phyloP scores from a whole-genome alignment of 2,329 filamentous ascomycete species.

The Sporothrix phasma region DNA sequence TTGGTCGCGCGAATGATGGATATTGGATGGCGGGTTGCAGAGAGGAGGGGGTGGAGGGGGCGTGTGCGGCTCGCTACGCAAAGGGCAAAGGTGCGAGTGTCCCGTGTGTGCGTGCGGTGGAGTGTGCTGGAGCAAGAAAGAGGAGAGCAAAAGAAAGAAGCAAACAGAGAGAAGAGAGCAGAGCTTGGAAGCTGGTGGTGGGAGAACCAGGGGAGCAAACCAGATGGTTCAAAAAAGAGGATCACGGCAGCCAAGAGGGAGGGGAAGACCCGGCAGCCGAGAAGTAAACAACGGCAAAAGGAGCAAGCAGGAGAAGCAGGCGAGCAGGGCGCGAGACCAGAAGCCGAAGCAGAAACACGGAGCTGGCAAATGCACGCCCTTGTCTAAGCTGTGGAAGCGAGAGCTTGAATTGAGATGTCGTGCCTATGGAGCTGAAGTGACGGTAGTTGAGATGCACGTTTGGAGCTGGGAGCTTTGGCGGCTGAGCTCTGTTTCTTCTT shows the following conservation, averaged over 20 bases:
- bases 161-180: neutral
- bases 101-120: neutral
- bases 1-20: constrained; percentile 11
- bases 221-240: constrained; percentile 4
- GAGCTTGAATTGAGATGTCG: neutral
- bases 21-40: constrained; percentile 8
- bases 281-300: neutral
- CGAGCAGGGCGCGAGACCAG: neutral
- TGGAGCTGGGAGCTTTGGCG: neutral
- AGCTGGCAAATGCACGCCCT: neutral
- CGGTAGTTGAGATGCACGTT: neutral
- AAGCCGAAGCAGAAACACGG: neutral
- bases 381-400: neutral
- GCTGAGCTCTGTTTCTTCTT: neutral
- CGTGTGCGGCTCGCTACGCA: neutral
- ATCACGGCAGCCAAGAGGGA: constrained; percentile 3
- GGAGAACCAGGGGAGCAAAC: neutral
- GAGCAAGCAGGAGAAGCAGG: neutral
- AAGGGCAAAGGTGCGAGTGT: neutral
- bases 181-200: neutral
- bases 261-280: constrained; percentile 5
- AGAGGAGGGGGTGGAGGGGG: neutral
- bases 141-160: no score
- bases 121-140: neutral
- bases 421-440: neutral